Percentiles rank a stretch among this genome's conserved stretches.
Conservation (phyloP, 495 filamentous ascomycete species). For the Penicillium subrubescens region DNA sequence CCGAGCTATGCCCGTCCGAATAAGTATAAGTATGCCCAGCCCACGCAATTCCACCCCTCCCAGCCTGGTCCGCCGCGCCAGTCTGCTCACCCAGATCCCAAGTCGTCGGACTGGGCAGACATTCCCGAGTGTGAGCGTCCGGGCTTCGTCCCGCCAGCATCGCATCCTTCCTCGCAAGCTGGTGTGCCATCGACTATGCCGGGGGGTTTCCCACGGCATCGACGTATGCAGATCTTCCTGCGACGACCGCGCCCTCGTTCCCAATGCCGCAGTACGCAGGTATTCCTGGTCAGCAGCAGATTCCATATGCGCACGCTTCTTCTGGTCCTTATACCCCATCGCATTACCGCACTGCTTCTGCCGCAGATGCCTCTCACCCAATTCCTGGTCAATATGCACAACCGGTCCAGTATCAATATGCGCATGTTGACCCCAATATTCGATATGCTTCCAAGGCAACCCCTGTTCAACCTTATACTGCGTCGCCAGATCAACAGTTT, state of each 20-base stretch:
- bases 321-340: conserved; percentile 23
- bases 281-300: conserved; percentile 10
- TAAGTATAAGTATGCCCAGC: conserved; percentile 52
- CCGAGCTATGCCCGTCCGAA: conserved; percentile 53
- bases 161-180: conserved; percentile 37
- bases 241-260: conserved; percentile 24
- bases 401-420: conserved; percentile 5
- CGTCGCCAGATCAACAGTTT: conserved; percentile 27
- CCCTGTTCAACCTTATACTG: conserved; percentile 28
- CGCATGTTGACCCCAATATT: conserved; percentile 45
- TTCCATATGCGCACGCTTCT: conserved; percentile 21
- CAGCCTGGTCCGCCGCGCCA: conserved; percentile 26
- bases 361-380: conserved; percentile 24
- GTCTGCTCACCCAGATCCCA: conserved; percentile 18
- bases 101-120: conserved; percentile 38
- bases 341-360: conserved; percentile 34
- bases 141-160: conserved; percentile 42
- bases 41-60: conserved; percentile 30
- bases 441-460: conserved; percentile 46
- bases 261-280: conserved; percentile 33
- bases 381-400: conserved; percentile 5
- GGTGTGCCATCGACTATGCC: conserved; percentile 35
- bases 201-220: conserved; percentile 41
- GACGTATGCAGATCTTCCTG: conserved; percentile 24
- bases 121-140: conserved; percentile 46